phyloP scores from a whole-genome alignment of 129 eudicot genomes.

The Escallonia herrerae region DNA sequence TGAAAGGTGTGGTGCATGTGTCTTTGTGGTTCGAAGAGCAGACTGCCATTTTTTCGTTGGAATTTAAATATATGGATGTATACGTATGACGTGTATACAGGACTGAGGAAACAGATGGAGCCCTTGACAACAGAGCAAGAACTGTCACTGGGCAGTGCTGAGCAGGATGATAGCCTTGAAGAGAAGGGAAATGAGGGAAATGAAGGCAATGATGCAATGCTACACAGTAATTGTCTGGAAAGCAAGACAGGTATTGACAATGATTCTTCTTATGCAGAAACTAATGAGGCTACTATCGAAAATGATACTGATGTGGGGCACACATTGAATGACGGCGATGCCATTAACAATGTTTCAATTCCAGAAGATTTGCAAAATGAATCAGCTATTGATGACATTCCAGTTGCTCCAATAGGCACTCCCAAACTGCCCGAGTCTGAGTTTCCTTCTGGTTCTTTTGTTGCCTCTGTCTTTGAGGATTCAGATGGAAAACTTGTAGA shows the following conservation, averaged over 20 bases:
- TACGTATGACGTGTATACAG: constrained; percentile 28
- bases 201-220: constrained; percentile 19
- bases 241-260: constrained; percentile 30
- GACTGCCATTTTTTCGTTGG: not conserved
- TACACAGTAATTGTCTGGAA: constrained; percentile 18
- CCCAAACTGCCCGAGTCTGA: constrained; percentile 28
- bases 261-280: constrained; percentile 26
- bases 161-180: constrained; percentile 33
- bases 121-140: constrained; percentile 58
- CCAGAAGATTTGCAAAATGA: constrained; percentile 39
- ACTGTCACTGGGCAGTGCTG: constrained; percentile 42
- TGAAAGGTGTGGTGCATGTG: not conserved
- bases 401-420: constrained; percentile 20
- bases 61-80: not conserved
- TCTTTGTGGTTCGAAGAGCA: not conserved
- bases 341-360: constrained; percentile 11
- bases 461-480: constrained; percentile 27
- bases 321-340: constrained; percentile 22
- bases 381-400: constrained; percentile 25
- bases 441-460: constrained; percentile 23
- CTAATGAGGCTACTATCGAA: constrained; percentile 20
- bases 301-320: constrained; percentile 16
- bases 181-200: constrained; percentile 32
- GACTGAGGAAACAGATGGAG: constrained; percentile 52
- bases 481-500: constrained; percentile 26